phyloP scores from a whole-genome alignment of 768 basidiomycete genomes.

The Heimioporus sp. region DNA sequence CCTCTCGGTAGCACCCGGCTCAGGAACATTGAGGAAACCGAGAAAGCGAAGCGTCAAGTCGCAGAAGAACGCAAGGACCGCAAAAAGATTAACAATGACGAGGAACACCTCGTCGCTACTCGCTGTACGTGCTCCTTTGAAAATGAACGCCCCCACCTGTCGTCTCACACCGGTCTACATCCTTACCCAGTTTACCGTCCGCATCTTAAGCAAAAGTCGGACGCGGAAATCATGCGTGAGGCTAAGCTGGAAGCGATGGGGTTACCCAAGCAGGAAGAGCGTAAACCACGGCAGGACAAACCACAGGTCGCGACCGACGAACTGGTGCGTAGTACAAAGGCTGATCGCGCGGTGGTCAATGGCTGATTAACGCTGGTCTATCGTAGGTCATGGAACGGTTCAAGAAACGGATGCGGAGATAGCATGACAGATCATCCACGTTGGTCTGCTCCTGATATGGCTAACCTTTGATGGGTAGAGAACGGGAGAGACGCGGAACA shows the following conservation, averaged over 20 bases:
- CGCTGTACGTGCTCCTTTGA: conserved; percentile 61
- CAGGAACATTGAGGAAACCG: conserved; percentile 96
- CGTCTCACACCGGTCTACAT: not conserved
- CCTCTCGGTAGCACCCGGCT: conserved; percentile 62
- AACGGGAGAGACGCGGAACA: too few relatives aligned
- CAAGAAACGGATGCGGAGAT: conserved; percentile 93
- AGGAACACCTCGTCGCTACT: conserved; percentile 81
- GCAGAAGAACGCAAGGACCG: conserved; percentile 68
- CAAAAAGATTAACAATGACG: conserved; percentile 56
- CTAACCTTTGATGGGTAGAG: too few relatives aligned
- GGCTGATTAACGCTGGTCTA: not conserved
- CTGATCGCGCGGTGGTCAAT: too few relatives aligned
- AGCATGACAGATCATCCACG: conserved; percentile 9
- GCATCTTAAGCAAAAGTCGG: conserved; percentile 78
- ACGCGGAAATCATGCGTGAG: conserved; percentile 83
- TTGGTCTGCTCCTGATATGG: too few relatives aligned
- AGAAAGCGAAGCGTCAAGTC: conserved; percentile 89
- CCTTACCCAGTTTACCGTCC: conserved; percentile 73
- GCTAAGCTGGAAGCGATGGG: conserved; percentile 89
- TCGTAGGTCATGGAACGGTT: conserved; percentile 92
- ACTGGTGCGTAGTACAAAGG: conserved; percentile 47
- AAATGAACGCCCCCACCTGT: not conserved
- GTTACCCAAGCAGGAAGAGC: conserved; percentile 46
- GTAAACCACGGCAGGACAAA: conserved; percentile 46
- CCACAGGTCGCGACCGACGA: conserved; percentile 91